Evolutionary conservation across 164 flowering plant species (phyloP).

Genomic region (Platanus orientalis): DNA sequence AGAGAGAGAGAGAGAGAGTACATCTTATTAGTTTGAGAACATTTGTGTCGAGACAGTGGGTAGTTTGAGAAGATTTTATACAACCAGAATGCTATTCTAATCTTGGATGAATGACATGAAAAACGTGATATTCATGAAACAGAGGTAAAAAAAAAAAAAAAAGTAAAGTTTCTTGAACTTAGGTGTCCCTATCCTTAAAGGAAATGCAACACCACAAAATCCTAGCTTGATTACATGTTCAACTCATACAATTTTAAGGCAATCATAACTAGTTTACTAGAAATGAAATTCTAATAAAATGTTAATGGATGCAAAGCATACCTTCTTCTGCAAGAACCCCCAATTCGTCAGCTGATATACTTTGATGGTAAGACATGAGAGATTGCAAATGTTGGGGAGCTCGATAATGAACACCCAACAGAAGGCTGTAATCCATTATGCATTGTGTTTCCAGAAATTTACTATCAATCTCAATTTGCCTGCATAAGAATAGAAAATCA

Average conservation of each 20-base stretch:
- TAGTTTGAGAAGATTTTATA: too few species aligned
- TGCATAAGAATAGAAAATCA: conserved; percentile 29
- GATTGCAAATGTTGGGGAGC: conserved; percentile 82
- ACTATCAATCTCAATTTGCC: conserved; percentile 91
- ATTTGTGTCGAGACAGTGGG: too few species aligned
- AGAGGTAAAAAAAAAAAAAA: too few species aligned
- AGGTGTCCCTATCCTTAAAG: background rate
- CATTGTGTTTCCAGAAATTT: conserved; percentile 75
- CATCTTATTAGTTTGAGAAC: too few species aligned
- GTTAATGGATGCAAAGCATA: conserved; percentile 15
- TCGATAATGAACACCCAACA: conserved; percentile 95
- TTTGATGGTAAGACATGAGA: conserved; percentile 33
- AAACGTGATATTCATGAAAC: too few species aligned
- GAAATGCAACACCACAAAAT: background rate
- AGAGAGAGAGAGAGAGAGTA: too few species aligned
- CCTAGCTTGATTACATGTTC: background rate
- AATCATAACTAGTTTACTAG: background rate
- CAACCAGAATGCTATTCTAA: too few species aligned
- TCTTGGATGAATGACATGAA: too few species aligned
- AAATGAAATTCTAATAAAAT: background rate
- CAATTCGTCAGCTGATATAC: conserved; percentile 48
- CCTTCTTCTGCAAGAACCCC: conserved; percentile 80
- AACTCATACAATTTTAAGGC: background rate
- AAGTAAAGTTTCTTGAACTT: background rate
- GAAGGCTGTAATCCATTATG: conserved; percentile 98